Base-by-base conservation (phyloP, 2,329 filamentous ascomycete genomes). In the Penicillium corylophilum region DNA sequence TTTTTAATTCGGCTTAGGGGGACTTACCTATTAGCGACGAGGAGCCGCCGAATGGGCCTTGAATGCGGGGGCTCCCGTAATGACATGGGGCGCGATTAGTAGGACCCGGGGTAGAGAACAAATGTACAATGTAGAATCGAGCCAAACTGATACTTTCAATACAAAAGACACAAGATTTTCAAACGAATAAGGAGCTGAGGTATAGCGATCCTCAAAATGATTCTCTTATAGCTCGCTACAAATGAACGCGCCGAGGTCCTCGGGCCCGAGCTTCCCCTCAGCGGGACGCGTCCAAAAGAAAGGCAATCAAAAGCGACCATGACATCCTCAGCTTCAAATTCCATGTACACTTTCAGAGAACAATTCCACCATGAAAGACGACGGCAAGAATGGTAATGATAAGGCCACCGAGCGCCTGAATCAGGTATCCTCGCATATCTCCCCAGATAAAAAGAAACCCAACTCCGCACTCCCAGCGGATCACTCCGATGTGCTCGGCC, bases 401-500 rank as follows among this genome's bases (percentile, higher is more conserved):
- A 64, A 62, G 43, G 77, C 77, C 5, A 66, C 67, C 44, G 66
- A 74, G 44, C 73, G 79, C 9, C 72, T 82, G 24, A 68, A 68
- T 26, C 78, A 81, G 62, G 71, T 82, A 45, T 74, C 72, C 20
- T 70, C 71, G 3, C 76, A 81, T 58, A 64, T 79, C 48, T 54
- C 64, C 41, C 62, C 52, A 29, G 18, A 53, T 54, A 69, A 69
- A 15, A 62, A 66, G 20, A 72, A 69, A 31, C 33, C 65, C 71
- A 65, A 62, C 61, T 10, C 55, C 59, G 52, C 45, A 8, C 73
- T 83, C 0, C 83, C 83, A 23, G 75, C 80, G 44, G 82, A 86
- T 65, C 83, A 85, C 66, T 81, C 79, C 29, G 84, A 87, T 57
- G 77, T 86, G 15, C 77, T 84, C 0, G 71, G 68, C n/a, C 81